Evolutionary conservation across 1,284 basidiomycete species (phyloP).

Genomic region (Puccinia horiana): DNA sequence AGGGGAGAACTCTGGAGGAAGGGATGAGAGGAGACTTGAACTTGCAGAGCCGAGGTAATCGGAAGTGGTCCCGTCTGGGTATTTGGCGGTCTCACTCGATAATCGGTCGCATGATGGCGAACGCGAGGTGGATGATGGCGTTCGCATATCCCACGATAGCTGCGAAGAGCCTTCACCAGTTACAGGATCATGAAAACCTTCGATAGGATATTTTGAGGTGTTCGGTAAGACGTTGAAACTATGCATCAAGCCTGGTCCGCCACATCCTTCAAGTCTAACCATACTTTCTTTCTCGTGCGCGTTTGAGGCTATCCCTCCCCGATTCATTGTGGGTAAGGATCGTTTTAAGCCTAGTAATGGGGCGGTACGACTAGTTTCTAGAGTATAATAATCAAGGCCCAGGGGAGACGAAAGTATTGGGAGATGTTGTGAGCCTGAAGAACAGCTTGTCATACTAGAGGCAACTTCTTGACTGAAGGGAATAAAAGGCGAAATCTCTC

Average conservation of each 20-base stretch:
- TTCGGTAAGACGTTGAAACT: background rate
- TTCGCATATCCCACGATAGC: slow-evolving; percentile 7
- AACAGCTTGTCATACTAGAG: background rate
- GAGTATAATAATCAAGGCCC: slow-evolving; percentile 3
- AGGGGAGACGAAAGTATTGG: slow-evolving; percentile 18
- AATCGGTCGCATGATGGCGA: slow-evolving; percentile 12
- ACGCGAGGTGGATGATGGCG: background rate
- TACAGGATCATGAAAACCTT: background rate
- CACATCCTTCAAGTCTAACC: background rate
- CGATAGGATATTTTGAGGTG: slow-evolving; percentile 1
- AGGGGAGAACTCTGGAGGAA: background rate
- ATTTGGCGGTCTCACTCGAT: background rate
- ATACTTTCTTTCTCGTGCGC: slow-evolving; percentile 7
- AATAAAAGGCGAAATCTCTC: background rate
- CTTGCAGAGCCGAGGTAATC: background rate
- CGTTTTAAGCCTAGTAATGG: slow-evolving; percentile 2
- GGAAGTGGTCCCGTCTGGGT: background rate
- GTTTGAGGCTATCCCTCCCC: background rate
- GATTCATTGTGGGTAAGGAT: background rate
- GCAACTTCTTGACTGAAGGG: background rate
- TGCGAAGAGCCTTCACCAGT: background rate
- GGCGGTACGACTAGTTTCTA: background rate
- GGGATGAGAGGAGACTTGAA: background rate
- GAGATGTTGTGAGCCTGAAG: slow-evolving; percentile 13
- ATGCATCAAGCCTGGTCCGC: background rate